phyloP scores from a whole-genome alignment of 139 green algal genomes.

The Coelastrella sp. region DNA sequence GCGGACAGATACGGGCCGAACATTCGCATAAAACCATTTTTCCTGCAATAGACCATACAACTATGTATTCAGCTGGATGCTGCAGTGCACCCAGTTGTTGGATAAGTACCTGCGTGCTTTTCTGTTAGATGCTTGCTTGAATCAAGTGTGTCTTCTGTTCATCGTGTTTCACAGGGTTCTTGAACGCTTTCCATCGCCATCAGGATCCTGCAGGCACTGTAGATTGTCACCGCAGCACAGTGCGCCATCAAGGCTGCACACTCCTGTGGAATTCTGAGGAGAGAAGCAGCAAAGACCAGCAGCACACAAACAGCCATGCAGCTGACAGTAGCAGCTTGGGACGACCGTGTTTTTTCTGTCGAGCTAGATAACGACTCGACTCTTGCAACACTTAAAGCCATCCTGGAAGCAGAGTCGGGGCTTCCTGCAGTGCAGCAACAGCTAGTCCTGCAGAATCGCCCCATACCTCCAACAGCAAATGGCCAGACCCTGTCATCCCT shows the following conservation, averaged over 20 bases:
- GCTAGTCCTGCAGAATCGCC: slow-evolving; percentile 67
- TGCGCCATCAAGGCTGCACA: background rate
- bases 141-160: background rate
- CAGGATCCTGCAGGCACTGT: background rate
- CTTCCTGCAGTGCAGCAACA: slow-evolving; percentile 64
- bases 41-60: background rate
- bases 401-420: slow-evolving; percentile 84
- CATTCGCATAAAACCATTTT: background rate
- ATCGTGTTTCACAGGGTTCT: background rate
- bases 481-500: slow-evolving; percentile 58
- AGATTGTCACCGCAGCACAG: background rate
- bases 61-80: background rate
- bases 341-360: slow-evolving; percentile 68
- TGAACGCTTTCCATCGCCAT: background rate
- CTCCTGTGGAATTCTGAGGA: background rate
- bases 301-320: slow-evolving; percentile 55
- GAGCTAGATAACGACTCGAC: slow-evolving; percentile 69
- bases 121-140: background rate
- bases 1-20: slow-evolving; percentile 39
- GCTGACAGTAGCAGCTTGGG: slow-evolving; percentile 59
- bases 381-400: slow-evolving; percentile 78
- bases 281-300: background rate
- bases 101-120: background rate
- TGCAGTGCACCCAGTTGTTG: too few relatives aligned
- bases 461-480: slow-evolving; percentile 43